phyloP scores from a whole-genome alignment of 2,329 filamentous ascomycete species.

The Aspergillus jensenii region DNA sequence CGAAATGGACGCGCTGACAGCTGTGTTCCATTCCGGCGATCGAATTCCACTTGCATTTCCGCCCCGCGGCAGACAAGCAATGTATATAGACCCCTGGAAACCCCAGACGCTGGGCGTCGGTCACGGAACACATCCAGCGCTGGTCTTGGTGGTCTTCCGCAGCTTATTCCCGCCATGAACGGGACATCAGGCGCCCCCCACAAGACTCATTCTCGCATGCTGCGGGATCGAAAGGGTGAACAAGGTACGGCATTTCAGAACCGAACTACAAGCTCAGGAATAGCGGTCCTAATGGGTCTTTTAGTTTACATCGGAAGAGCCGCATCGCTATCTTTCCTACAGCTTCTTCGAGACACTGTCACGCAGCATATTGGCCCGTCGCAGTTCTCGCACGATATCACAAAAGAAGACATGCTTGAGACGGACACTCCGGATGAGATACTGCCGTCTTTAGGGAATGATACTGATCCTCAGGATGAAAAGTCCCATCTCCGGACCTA shows the following conservation, averaged over 20 bases:
- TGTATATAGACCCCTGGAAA: not conserved
- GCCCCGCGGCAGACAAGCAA: not conserved
- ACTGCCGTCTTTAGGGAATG: constrained; percentile 33
- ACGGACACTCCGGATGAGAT: constrained; percentile 40
- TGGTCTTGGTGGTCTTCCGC: constrained; percentile 1
- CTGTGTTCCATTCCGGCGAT: constrained; percentile 29
- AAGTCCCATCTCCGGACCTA: constrained; percentile 34
- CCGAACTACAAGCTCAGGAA: constrained; percentile 31
- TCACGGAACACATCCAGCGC: not conserved
- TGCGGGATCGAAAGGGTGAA: constrained; percentile 55
- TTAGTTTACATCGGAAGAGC: constrained; percentile 34
- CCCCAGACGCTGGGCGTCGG: not conserved
- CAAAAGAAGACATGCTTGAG: constrained; percentile 56
- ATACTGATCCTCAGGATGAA: constrained; percentile 29
- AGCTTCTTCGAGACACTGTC: constrained; percentile 50
- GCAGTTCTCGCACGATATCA: constrained; percentile 53
- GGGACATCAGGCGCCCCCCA: constrained; percentile 30
- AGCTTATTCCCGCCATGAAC: constrained; percentile 5
- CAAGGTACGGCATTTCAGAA: constrained; percentile 37
- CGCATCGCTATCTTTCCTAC: constrained; percentile 54
- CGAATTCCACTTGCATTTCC: not conserved
- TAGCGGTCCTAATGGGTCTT: not conserved
- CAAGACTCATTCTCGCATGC: constrained; percentile 42
- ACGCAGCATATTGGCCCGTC: constrained; percentile 55
- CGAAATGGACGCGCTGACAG: constrained; percentile 43